Conservation (phyloP, 352 stramenopile species). For the Phytophthora tubulina region DNA sequence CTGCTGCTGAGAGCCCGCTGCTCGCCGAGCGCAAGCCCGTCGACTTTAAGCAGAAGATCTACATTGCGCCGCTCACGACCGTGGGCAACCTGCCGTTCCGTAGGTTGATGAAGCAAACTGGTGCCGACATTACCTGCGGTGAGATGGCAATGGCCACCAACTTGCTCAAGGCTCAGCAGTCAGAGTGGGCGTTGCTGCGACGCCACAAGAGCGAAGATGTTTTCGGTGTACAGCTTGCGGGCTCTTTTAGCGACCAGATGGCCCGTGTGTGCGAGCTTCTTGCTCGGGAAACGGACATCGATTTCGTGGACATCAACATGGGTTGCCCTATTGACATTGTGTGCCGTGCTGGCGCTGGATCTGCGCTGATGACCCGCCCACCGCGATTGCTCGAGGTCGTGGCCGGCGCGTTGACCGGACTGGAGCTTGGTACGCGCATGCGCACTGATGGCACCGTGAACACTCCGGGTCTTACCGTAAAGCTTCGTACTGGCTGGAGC, state of each 20-base stretch:
- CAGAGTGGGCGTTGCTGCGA: constrained; percentile 98
- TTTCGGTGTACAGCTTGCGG: constrained; percentile 98
- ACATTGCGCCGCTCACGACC: constrained; percentile 99
- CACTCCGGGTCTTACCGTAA: constrained; percentile 94
- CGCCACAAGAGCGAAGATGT: constrained; percentile 97
- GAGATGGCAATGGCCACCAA: constrained; percentile 98
- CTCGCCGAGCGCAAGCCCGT: constrained; percentile 90
- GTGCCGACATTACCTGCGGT: constrained; percentile 99
- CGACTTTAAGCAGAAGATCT: constrained; percentile 98
- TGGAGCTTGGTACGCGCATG: constrained; percentile 71
- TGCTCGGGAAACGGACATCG: constrained; percentile 92
- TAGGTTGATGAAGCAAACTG: constrained; percentile 97
- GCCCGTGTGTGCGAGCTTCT: constrained; percentile 94
- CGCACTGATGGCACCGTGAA: constrained; percentile 40
- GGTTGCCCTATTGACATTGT: constrained; percentile 99
- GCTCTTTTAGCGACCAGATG: constrained; percentile 94
- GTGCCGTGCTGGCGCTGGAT: constrained; percentile 88
- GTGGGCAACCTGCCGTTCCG: constrained; percentile 99
- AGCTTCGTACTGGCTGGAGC: constrained; percentile 98
- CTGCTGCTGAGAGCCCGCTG: constrained; percentile 55
- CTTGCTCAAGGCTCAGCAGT: constrained; percentile 94
- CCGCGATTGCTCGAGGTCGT: constrained; percentile 93
- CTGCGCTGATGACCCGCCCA: constrained; percentile 94
- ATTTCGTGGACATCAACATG: constrained; percentile 99
- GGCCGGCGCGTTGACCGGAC: constrained; percentile 84